These are phyloP conservation scores for Vinca minor DNA, from an alignment of 257 asterid species.

Conservation along the genomic window DNA sequence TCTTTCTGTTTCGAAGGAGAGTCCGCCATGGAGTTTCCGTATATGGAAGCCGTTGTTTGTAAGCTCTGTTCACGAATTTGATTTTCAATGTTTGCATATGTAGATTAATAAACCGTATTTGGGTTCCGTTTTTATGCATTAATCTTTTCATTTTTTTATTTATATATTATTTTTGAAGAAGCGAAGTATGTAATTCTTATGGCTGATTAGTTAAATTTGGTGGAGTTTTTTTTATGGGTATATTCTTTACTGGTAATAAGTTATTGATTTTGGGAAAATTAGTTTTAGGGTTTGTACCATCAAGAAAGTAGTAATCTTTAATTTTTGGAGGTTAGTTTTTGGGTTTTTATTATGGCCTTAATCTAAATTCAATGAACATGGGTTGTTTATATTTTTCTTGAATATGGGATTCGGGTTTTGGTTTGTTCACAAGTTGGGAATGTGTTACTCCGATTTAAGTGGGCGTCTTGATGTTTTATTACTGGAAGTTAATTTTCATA, in stretches of 20 bases:
- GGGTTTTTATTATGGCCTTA: background rate
- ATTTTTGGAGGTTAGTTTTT: background rate
- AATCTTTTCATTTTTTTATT: background rate
- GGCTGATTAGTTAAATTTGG: background rate
- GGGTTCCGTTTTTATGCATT: background rate
- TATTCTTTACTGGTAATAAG: too few relatives aligned
- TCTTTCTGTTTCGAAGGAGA: too few relatives aligned
- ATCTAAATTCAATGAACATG: background rate
- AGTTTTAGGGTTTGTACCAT: constrained; percentile 22
- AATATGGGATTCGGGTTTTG: background rate
- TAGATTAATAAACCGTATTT: background rate
- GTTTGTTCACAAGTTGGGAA: background rate
- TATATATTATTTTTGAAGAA: background rate
- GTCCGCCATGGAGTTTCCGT: constrained; percentile 75
- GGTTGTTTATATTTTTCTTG: background rate
- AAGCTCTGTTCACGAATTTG: constrained; percentile 17
- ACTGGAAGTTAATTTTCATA: background rate
- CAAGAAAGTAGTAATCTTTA: background rate
- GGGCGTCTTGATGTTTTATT: background rate
- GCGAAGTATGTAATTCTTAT: background rate
- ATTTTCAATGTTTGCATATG: background rate
- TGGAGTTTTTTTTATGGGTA: constrained; percentile 10
- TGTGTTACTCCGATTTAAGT: background rate
- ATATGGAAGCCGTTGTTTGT: constrained; percentile 84
- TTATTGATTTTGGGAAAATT: constrained; percentile 2